Base-by-base conservation (phyloP, 176 grass and related monocot genomes). In the Phyllostachys edulis region DNA sequence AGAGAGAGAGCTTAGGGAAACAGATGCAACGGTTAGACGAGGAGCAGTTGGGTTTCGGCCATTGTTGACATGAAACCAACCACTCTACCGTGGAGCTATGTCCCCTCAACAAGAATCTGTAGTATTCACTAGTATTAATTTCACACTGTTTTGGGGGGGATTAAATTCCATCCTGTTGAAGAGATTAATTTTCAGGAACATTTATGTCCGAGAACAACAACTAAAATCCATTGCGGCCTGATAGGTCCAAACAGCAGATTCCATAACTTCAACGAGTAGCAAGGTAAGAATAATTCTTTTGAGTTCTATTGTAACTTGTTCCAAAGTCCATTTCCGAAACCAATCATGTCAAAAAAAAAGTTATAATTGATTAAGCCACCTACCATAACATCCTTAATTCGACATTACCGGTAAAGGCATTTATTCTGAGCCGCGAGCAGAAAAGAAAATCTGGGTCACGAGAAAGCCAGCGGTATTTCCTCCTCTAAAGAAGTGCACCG, bases 251-350 rank as follows among this genome's bases (percentile, higher is more conserved):
- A 37, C 17, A 45, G 9, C n/a, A 57, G 50, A 50, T 9, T 69
- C 63, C 70, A 64, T 71, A 47, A 61, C 88, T 63, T 81, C 5
- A 16, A 68, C 26, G 3, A 60, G 69, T 77, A 63, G 38, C 77
- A 81, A 55, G 17, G 42, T 41, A 63, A 40, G 21, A 73, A 69
- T 34, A 65, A 29, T 81, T 70, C 29, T 36, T 36, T 20, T 44
- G 11, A 40, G 23, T 14, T 20, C 5, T 73, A 21, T 14, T n/a
- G 26, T 20, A 3, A 13, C 44, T 66, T 21, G 34, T 51, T 67
- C 10, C 7, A 7, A 66, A 47, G 46, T 72, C 45, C 2, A 86
- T 75, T 67, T 71, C 59, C 21, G 26, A 86, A 71, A 47, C 7
- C 47, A 40, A 6, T 9, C 3, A 44, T 75, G 69, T 11, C 20